Base-by-base conservation (phyloP, 192 early-diverging fungal species). In the Kickxella alabastrina region DNA sequence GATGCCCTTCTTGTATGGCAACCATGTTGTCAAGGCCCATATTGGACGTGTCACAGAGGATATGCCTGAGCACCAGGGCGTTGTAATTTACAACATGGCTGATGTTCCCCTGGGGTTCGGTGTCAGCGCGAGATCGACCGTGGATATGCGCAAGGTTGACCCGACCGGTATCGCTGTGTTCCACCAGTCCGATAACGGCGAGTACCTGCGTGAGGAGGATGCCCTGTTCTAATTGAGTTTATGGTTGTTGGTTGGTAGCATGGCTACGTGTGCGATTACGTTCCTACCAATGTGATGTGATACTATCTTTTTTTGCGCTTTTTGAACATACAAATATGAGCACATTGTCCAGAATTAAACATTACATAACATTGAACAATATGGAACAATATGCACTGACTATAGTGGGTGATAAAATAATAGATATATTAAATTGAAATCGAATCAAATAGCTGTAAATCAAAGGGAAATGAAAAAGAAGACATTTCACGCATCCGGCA, bases 1-100 rank as follows among this genome's bases (percentile, higher is more conserved):
- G 75, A 97, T 95, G 94, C 89, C 92, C 9, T 99, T 92, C 79
- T 55, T 99, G 54, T 99, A 99, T 61, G 95, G 97, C 10, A 99
- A 99, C 82, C 88, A 99, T 64, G 82, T 97, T 35, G 82, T 95
- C 47, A 99, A 96, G 71, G 97, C 95, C 9, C 96, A 99, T 62
- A 77, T 99, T 52, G 93, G 94, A 15, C 79, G 96, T 37, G 92
- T 97, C 47, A 96, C 96, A 7, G 96, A 99, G 62, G 94, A 99
- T 71, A 96, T 92, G 21, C 96, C 96, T 24, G 92, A 97, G 67
- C 91, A 99, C 74, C 92, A 94, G 65, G 96, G 96, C 58, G 93
- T 96, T 6, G 85, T 99, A 7, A 82, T 99, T 37, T 92, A 83
- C 57, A 88, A 89, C 38, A 97, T 97, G 94, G 77, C 80, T 9